These are phyloP conservation scores for Populus tremula DNA, from an alignment of 345 rosid genomes.

Conservation along the genomic window DNA sequence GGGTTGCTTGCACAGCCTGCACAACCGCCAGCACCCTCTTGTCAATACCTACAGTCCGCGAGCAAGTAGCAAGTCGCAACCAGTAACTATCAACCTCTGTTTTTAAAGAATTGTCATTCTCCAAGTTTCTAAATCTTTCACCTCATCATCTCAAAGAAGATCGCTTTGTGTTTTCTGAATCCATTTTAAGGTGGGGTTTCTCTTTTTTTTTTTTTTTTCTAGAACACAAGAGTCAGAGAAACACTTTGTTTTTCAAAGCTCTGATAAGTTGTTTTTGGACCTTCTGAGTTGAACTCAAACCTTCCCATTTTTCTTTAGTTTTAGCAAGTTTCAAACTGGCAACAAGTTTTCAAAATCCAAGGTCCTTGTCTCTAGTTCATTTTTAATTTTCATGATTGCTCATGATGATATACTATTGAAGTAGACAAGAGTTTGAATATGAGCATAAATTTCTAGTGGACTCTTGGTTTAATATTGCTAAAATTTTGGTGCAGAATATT, in stretches of 20 bases:
- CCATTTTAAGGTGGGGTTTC: background rate
- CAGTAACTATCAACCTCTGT: background rate
- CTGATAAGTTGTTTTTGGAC: background rate
- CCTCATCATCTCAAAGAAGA: background rate
- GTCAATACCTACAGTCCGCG: background rate
- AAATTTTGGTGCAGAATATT: slow-evolving; percentile 8
- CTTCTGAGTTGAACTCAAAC: background rate
- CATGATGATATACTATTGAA: background rate
- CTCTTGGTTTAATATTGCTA: background rate
- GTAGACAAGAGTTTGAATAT: background rate
- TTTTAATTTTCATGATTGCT: background rate
- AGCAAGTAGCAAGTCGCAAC: background rate
- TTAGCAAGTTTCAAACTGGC: background rate
- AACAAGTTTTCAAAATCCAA: background rate
- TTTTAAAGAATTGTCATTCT: background rate
- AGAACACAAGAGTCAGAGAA: background rate
- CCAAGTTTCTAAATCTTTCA: background rate
- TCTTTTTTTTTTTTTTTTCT: background rate
- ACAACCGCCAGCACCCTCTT: background rate
- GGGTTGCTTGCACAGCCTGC: background rate
- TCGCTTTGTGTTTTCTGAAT: background rate
- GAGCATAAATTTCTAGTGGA: background rate
- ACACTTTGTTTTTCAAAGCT: background rate
- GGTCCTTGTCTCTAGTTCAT: background rate
- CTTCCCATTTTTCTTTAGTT: background rate